Evolutionary conservation across 169 alveolate genomes (phyloP).

Genomic region (Perkinsus marinus): DNA sequence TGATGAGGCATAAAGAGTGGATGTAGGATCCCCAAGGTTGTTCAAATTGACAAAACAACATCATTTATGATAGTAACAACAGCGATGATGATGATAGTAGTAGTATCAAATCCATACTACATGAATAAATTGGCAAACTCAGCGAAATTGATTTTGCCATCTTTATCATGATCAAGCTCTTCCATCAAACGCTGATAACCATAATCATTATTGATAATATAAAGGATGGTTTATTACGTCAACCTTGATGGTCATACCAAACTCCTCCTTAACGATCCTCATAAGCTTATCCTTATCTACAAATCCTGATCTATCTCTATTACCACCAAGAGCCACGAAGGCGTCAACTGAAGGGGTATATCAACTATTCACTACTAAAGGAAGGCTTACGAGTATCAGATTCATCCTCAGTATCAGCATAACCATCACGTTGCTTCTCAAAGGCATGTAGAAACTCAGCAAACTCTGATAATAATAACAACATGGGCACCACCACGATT

Average conservation of each 20-base stretch:
- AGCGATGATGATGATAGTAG: background rate
- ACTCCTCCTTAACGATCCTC: conserved; percentile 7
- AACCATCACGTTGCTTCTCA: conserved; percentile 22
- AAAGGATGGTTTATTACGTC: background rate
- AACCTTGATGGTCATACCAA: conserved; percentile 10
- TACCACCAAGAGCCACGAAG: conserved; percentile 9
- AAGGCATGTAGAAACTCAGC: conserved; percentile 34
- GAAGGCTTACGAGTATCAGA: background rate
- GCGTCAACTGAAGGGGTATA: conserved; percentile 3
- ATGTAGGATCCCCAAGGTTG: too few species aligned
- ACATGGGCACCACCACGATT: background rate
- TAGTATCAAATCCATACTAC: background rate
- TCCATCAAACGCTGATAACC: background rate
- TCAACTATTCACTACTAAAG: background rate
- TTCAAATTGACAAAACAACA: too few species aligned
- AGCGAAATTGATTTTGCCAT: conserved; percentile 4
- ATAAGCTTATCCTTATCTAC: background rate
- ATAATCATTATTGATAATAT: background rate
- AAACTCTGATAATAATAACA: conserved; percentile 10
- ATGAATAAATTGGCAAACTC: background rate
- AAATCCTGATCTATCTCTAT: conserved; percentile 3
- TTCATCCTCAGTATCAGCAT: background rate
- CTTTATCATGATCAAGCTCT: conserved; percentile 4
- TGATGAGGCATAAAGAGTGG: too few species aligned
- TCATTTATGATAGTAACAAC: background rate